Evolutionary conservation across 2,329 filamentous ascomycete genomes (phyloP), one percentile per base, ranked within the genome.

Genomic region (Fusarium sambucinum): DNA sequence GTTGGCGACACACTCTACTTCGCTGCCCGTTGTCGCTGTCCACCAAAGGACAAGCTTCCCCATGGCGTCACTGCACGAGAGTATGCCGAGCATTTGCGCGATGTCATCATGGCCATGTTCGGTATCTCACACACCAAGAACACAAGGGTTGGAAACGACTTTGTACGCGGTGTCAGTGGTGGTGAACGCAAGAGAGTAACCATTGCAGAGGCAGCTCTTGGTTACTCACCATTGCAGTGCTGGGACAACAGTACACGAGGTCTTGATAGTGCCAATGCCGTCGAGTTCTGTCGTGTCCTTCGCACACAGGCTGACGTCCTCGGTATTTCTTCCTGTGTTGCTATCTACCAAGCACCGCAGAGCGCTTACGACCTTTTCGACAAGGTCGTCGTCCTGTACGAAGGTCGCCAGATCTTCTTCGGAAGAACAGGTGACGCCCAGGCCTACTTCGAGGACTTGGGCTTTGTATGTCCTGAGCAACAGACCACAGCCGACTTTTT

Each of bases 1-100:
- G 91, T 94, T 14, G 91, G 90, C 48, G 89, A 94, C 68, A 94
- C 92, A 0, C 82, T 94, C 11, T 88, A 87, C 55, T 94, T 94
- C 65, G 91, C 92, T 13, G 90, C 91, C 8, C 83, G 86, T 21
- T 89, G 90, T 6, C 84, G 89, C 45, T 85, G 88, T 21, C 89
- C 90, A 0, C 51, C 30, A 0, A 44, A 38, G 3, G 84, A 85
- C 29, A 75, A 83, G 21, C 81, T 89, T 2, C 88, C 89, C 1
- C 80, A 82, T 2, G 87, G 87, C 17, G 80, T 89, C 11, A 79
- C 79, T 40, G 80, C 80, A 58, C 73, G 77, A 25, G 78, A 81
- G 13, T 90, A 86, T 64, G 84, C 87, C 3, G 81, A 84, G 66
- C 87, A 90, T 67, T 78, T 90, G 71, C 84, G 88, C 7, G 89